A percentile compares a stretch with the other conserved stretches of the same genome.
Evolutionary conservation across 768 basidiomycete genomes (phyloP).

Genomic region (Suillus clintonianus): DNA sequence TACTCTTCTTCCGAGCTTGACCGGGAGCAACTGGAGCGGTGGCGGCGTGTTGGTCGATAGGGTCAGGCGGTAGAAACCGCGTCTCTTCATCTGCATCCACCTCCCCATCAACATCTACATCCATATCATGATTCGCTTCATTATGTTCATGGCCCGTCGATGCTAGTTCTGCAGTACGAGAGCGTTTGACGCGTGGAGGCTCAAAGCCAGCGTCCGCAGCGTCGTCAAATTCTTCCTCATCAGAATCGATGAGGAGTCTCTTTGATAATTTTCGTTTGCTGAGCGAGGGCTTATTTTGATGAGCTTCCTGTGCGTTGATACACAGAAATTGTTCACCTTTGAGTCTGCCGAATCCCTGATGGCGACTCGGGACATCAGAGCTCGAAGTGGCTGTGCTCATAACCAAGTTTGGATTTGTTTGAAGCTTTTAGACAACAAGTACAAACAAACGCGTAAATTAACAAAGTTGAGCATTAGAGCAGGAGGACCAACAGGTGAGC

Average conservation of each 20-base stretch:
- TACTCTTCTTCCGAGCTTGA: conserved; percentile 10
- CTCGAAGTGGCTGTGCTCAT: conserved; percentile 10
- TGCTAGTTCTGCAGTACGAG: conserved; percentile 29
- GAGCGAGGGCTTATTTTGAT: conserved; percentile 18
- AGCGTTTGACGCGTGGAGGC: conserved; percentile 23
- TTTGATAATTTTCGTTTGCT: conserved; percentile 23
- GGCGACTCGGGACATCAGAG: conserved; percentile 3
- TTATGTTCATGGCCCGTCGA: conserved; percentile 28
- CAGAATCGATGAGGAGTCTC: conserved; percentile 36
- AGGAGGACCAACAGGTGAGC: neutral
- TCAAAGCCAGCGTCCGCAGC: conserved; percentile 65
- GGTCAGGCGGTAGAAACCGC: conserved; percentile 23
- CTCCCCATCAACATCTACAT: conserved; percentile 43
- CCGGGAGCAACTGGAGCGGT: neutral
- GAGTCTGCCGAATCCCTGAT: conserved; percentile 8
- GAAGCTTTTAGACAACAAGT: conserved; percentile 11
- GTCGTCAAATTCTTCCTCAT: conserved; percentile 33
- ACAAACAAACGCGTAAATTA: conserved; percentile 21
- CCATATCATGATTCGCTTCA: conserved; percentile 46
- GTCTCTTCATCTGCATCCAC: conserved; percentile 28
- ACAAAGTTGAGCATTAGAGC: neutral
- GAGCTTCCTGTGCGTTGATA: neutral
- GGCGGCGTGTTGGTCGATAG: neutral
- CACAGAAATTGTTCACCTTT: conserved; percentile 21
- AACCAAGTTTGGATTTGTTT: conserved; percentile 5